phyloP scores from a whole-genome alignment of 306 rosid species.

The Pyrus betulifolia region DNA sequence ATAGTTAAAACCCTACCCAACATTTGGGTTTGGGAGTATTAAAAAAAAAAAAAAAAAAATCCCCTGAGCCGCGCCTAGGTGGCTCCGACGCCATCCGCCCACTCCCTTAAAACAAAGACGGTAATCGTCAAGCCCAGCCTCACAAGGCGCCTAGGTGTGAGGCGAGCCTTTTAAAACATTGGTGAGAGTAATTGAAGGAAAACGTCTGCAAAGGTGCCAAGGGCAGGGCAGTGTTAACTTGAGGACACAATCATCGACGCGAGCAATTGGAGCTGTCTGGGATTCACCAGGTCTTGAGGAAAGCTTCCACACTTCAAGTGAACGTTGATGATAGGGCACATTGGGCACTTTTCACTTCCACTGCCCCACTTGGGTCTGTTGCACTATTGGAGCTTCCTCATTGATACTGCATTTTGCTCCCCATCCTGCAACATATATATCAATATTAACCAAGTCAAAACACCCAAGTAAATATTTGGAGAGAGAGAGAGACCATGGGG shows the following conservation, averaged over 20 bases:
- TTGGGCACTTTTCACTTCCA: slow-evolving; percentile 27
- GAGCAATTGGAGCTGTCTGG: slow-evolving; percentile 18
- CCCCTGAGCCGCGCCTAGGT: no score
- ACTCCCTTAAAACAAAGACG: no score
- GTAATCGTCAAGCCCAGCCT: no score
- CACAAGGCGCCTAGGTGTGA: no score
- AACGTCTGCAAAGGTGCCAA: slow-evolving; percentile 19
- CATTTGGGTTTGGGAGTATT: no score
- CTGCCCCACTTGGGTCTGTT: slow-evolving; percentile 26
- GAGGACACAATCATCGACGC: slow-evolving; percentile 12
- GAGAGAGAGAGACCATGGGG: slow-evolving; percentile 6
- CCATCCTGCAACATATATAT: slow-evolving; percentile 6
- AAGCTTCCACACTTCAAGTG: slow-evolving; percentile 36
- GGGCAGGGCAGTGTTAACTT: slow-evolving; percentile 20
- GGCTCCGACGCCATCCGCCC: no score
- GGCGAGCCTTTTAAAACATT: no score
- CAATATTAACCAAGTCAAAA: background rate
- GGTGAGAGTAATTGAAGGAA: slow-evolving; percentile 29
- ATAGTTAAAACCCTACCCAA: no score
- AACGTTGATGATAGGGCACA: slow-evolving; percentile 31
- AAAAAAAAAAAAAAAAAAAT: no score
- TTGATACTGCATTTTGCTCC: slow-evolving; percentile 3
- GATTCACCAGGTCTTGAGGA: slow-evolving; percentile 28
- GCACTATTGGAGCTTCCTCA: slow-evolving; percentile 17
- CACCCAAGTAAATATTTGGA: background rate